Evolutionary conservation across 768 basidiomycete genomes (phyloP), one percentile per base, ranked within the genome.

Genomic region (Paxillus involutus): DNA sequence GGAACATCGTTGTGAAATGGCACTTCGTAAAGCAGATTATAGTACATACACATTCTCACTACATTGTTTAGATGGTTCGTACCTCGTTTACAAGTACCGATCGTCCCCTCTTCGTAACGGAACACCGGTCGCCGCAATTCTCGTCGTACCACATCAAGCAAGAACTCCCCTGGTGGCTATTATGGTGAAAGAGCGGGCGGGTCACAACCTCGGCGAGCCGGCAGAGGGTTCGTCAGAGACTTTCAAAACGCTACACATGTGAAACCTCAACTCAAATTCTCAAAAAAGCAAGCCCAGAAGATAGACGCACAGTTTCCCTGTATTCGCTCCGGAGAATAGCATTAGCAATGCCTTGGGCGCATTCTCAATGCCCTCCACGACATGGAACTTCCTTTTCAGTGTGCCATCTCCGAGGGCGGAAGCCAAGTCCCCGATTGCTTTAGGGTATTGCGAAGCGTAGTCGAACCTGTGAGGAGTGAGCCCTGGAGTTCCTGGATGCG

Each of bases 371-470:
- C 90, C 90, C 47, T 89, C 76, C 0, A 93, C 81, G 37, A 94
- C 71, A 63, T 94, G 91, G 71, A 89, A 91, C 59, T 85, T 88
- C 14, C 86, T 78, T 67, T 91, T 88, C 53, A 95, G 71, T n/a
- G 84, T 78, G 6, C 91, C 90, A 24, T 84, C 81, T 17, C 69
- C 68, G 16, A 94, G 72, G 56, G 81, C 84, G 24, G 73, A 65
- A 0, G 78, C 75, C 35, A 93, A 72, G 58, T 86, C 83, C 40
- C 71, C 69, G 30, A 80, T 72, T 0, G 86, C 92, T 32, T 72
- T 76, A 3, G 79, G 74, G 64, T 77, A 94, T 51, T 83, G 77
- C 0, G 75, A 56, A 0, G 65, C 75, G 66, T 94, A 94, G 71
- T 98, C 93, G 55, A 91, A 78, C 9, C 91, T 91, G 59, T 47